A percentile compares a stretch with the other conserved stretches of the same genome.
phyloP scores from a whole-genome alignment of 1,284 basidiomycete genomes.

The Pyrrhoderma lamaoense region DNA sequence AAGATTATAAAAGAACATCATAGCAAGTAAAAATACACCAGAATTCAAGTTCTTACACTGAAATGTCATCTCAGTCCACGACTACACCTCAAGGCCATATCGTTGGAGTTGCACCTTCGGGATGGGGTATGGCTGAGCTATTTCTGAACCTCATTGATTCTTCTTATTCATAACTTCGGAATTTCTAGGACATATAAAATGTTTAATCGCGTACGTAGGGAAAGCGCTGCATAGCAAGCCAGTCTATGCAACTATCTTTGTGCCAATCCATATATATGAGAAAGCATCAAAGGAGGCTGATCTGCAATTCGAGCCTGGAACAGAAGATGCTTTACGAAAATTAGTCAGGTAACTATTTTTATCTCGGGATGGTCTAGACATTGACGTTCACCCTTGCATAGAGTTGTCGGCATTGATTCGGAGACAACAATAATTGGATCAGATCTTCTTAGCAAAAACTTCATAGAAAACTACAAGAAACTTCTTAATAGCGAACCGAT shows the following conservation, averaged over 20 bases:
- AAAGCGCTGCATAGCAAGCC: constrained; percentile 1
- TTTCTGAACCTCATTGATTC: neutral
- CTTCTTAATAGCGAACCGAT: neutral
- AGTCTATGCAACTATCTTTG: constrained; percentile 3
- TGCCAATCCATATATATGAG: neutral
- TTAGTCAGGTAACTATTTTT: constrained; percentile 4
- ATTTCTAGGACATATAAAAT: constrained; percentile 14
- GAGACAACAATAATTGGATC: neutral
- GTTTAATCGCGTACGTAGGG: constrained; percentile 1
- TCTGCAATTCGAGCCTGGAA: neutral
- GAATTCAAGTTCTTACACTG: too few species aligned
- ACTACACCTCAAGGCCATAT: neutral
- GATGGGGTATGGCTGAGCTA: constrained; percentile 3
- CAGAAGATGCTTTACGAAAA: neutral
- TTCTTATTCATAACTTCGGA: neutral
- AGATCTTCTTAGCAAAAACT: neutral
- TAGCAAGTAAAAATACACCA: too few species aligned
- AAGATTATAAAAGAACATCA: too few species aligned
- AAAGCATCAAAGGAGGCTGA: constrained; percentile 6
- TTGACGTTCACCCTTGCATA: neutral
- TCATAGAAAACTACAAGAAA: constrained; percentile 4
- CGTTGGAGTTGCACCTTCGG: neutral
- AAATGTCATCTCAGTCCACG: too few species aligned
- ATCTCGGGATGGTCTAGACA: too few species aligned
- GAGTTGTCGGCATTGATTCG: constrained; percentile 7